Evolutionary conservation across 768 basidiomycete species (phyloP), one percentile per base, ranked within the genome.

Genomic region (Pilatotrama ljubarskyi): DNA sequence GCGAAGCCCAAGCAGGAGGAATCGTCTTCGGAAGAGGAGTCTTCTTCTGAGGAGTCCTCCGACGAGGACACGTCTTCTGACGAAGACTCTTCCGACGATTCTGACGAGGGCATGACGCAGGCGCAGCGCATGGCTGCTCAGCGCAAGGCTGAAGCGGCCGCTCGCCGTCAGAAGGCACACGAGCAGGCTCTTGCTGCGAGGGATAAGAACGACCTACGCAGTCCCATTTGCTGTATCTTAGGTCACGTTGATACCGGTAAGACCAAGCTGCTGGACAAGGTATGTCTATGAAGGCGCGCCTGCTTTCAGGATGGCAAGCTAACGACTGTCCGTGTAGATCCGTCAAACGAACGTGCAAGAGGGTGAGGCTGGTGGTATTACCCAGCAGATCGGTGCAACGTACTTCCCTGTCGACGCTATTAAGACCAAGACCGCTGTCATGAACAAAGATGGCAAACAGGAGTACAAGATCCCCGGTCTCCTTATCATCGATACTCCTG

Each of bases 231-330:
- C 72, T 98, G 96, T 84, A 99, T 99, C 68, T 75, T 99, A 62
- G 97, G 97, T 60, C 97, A 99, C 73, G 97, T 99, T 82, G 97
- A 99, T 80, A 98, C 95, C 4, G 97, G 97, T 61, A 99, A 99
- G 77, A 99, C 97, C 14, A 98, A 97, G 75, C 78, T 99, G 38
- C 75, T 99, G 67, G 97, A 99, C 74, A 98, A 98, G 83, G 94
- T 92, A 54, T 54, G 80, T 67, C n/a, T n/a, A n/a, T n/a, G n/a
- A n/a, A n/a, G 5, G 29, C 36, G 46, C n/a, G n/a, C n/a, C n/a
- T n/a, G n/a, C n/a, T n/a, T 18, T 20, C 10, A 26, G 15, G 14
- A 3, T 32, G 5, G 25, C 22, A 44, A 36, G 54, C 29, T 17
- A 11, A 48, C 6, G 1, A 1, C 5, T 32, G 8, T 29, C 29